Evolutionary conservation across 1,284 basidiomycete species (phyloP), one percentile per base, ranked within the genome.

Genomic region (Wolfiporia cocos): DNA sequence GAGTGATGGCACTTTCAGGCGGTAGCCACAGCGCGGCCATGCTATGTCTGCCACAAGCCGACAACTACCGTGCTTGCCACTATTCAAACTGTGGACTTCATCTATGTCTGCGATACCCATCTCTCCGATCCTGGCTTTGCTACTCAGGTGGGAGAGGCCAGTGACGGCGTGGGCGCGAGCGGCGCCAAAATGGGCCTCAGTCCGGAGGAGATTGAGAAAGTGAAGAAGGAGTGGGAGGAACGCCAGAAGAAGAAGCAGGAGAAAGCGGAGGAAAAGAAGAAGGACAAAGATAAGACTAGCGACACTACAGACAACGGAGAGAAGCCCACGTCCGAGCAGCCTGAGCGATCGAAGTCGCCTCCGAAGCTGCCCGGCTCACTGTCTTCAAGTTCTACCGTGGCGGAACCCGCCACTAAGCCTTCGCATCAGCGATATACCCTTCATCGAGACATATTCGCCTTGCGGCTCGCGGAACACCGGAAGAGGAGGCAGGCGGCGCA

Each of bases 151-250:
- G 65, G 63, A 41, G 72, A 73, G 20, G 64, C 49, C 40, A 48
- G 47, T 38, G 62, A 62, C 45, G 55, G 64, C 19, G 62, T 67
- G 26, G 58, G 46, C 18, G 54, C 55, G 19, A 48, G 54, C 14
- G 55, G 52, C n/a, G 52, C 63, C 33, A 63, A 63, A 54, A 56
- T 64, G 31, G 65, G 64, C 3, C 52, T 78, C 43, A 75, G 70
- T 47, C 63, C 76, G 14, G 84, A 86, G 49, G 87, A 87, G 57
- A 81, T 90, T 38, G 76, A 74, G 11, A 81, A 71, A 56, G 73
- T 85, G 47, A 87, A 85, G 61, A 73, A 73, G 51, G 86, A 90
- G 57, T 90, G 81, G 79, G 86, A 89, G 61, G 80, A 81, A 46
- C 76, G 73, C 54, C 82, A 72, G 56, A 60, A 58, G 46, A 57